A percentile compares a stretch with the other conserved stretches of the same genome.
Evolutionary conservation across 2,329 filamentous ascomycete genomes (phyloP).

Genomic region (Raffaelea deltoideospora): DNA sequence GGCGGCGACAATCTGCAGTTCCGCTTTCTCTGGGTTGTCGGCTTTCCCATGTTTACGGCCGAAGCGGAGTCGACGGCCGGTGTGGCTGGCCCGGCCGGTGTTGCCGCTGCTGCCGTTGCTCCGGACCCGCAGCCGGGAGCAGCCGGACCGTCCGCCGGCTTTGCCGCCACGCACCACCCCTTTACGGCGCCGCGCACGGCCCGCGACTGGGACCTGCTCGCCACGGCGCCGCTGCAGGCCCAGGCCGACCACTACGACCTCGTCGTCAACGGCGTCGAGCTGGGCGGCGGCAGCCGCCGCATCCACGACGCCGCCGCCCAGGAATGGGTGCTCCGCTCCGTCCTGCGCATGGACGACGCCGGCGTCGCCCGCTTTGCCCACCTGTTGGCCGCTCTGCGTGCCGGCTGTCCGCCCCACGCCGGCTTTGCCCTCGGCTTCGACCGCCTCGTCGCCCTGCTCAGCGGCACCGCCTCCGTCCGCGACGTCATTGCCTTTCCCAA

Average conservation of each 20-base stretch:
- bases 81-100: no score
- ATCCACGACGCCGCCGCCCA: conserved; percentile 78
- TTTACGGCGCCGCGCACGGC: conserved; percentile 74
- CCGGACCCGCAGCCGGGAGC: conserved; percentile 71
- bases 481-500: conserved; percentile 98
- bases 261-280: conserved; percentile 86
- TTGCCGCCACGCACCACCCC: conserved; percentile 83
- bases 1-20: no score
- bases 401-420: conserved; percentile 87
- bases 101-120: no score
- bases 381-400: conserved; percentile 63
- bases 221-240: conserved; percentile 54
- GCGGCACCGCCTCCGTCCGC: conserved; percentile 59
- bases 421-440: conserved; percentile 91
- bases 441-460: conserved; percentile 65
- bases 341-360: conserved; percentile 61
- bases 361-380: conserved; percentile 73
- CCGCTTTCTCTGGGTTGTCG: conserved; percentile 69
- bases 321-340: conserved; percentile 67
- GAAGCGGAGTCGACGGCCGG: conserved; percentile 32
- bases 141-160: conserved; percentile 62
- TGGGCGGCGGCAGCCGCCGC: conserved; percentile 83
- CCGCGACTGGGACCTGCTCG: conserved; percentile 59
- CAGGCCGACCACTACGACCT: conserved; percentile 89
- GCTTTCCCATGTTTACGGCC: conserved; percentile 87